Base-by-base conservation (phyloP, 768 basidiomycete genomes). In the Phylloporus sp. region DNA sequence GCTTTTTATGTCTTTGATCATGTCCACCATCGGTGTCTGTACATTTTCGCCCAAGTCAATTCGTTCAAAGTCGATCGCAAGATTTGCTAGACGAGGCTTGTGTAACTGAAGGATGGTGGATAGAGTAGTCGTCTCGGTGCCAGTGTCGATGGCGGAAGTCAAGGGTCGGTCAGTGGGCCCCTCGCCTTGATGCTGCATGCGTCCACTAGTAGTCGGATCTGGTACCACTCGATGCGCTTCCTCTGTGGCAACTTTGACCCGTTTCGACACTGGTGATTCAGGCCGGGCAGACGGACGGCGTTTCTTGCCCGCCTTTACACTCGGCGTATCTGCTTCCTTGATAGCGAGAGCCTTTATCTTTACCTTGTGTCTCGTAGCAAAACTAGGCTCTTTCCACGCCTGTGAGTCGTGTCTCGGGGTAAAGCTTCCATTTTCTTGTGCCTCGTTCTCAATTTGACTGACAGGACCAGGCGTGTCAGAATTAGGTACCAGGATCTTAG, bases 401-500 rank as follows among this genome's bases (percentile, higher is more conserved):
- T 49, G 53, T 5, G 61, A 24, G 38, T 69, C 57, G 29, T 68
- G 68, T 32, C 29, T 38, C 21, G 52, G 44, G 4, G 6, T 5
- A 33, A 31, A 24, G n/a, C n/a, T 41, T 26, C 21, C 18, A 17
- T 31, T 18, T 46, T 36, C 48, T 26, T 41, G 37, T 21, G 14
- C 9, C 10, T 28, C 15, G 15, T 28, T 26, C 22, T 41, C 34
- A 17, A 22, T 32, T 46, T 13, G 41, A 18, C 8, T 5, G 5
- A 28, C 31, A 4, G 46, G 22, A 27, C 58, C 66, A 2, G 77
- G 80, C 2, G 72, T 70, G 52, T 82, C 79, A 9, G 80, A 79
- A 55, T 80, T 76, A 4, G 79, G 78, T 8, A 71, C 80, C 20
- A 81, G 59, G n/a, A 81, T 68, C 15, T 66, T 69, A 24, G 60